Evolutionary conservation across 305 asterid genomes (phyloP).

Genomic region (Fraxinus floribunda): DNA sequence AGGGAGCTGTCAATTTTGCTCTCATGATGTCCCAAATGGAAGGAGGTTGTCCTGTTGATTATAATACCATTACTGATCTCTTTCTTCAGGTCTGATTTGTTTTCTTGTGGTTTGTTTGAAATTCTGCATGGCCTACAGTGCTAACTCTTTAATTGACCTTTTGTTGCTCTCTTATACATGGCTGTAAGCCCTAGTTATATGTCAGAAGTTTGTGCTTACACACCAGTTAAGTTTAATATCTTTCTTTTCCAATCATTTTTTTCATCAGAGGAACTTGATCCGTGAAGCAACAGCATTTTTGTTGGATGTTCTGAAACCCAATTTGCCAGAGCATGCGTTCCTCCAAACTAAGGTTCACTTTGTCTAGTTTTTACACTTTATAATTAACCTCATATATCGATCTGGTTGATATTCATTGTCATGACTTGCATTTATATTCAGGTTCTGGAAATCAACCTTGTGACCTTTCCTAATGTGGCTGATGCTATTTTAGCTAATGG

Average conservation of each 20-base stretch:
- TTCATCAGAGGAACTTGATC: conserved; percentile 85
- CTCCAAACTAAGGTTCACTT: conserved; percentile 89
- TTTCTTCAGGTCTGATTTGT: conserved; percentile 78
- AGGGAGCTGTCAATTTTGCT: conserved; percentile 99
- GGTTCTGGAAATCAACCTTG: conserved; percentile 96
- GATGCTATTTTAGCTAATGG: conserved; percentile 99
- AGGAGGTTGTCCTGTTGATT: conserved; percentile 98
- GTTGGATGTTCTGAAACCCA: conserved; percentile 97
- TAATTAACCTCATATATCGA: not conserved
- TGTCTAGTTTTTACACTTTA: conserved; percentile 13
- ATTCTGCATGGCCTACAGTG: not conserved
- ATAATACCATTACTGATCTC: conserved; percentile 95
- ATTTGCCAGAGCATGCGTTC: conserved; percentile 88
- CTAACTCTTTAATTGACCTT: not conserved
- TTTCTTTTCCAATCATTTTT: conserved; percentile 21
- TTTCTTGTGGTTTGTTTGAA: conserved; percentile 16
- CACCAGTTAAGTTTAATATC: not conserved
- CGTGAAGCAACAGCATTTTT: conserved; percentile 99
- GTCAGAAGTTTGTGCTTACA: not conserved
- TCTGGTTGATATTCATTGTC: conserved; percentile 12
- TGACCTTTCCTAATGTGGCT: conserved; percentile 95
- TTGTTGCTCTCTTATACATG: conserved; percentile 6
- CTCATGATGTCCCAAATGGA: conserved; percentile 99
- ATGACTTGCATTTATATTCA: conserved; percentile 32
- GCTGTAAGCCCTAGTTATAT: conserved; percentile 8